Percentiles rank a stretch among this genome's conserved stretches.
Conservation (phyloP, 352 stramenopile species). For the Detonula confervacea region DNA sequence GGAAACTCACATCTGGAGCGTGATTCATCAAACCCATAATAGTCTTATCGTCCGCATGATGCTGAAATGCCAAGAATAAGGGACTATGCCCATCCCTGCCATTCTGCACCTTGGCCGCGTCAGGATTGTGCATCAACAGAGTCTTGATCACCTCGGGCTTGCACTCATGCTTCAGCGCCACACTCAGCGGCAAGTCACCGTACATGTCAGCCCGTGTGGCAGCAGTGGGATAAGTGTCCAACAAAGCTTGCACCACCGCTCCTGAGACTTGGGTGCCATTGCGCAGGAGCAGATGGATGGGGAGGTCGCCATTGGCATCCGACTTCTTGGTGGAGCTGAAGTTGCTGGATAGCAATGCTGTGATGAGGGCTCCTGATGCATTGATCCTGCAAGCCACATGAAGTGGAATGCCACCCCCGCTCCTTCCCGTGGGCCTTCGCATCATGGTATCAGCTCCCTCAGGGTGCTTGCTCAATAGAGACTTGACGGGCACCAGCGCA, state of each 20-base stretch:
- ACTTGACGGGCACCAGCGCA: slow-evolving; percentile 81
- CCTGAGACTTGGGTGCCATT: slow-evolving; percentile 80
- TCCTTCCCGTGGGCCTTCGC: slow-evolving; percentile 69
- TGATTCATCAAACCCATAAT: slow-evolving; percentile 85
- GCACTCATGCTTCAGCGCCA: slow-evolving; percentile 82
- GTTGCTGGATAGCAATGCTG: slow-evolving; percentile 78
- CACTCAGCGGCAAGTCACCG: slow-evolving; percentile 79
- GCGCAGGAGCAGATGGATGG: slow-evolving; percentile 79
- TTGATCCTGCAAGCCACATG: slow-evolving; percentile 82
- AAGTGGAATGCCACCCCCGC: slow-evolving; percentile 80
- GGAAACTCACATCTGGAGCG: slow-evolving; percentile 70
- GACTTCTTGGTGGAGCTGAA: slow-evolving; percentile 82
- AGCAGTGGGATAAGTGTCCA: slow-evolving; percentile 79
- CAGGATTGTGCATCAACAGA: slow-evolving; percentile 82
- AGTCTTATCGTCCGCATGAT: slow-evolving; percentile 83
- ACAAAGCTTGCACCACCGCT: slow-evolving; percentile 80
- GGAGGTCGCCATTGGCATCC: slow-evolving; percentile 85
- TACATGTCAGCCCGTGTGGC: slow-evolving; percentile 83
- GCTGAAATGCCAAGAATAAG: slow-evolving; percentile 80
- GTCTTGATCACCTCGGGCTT: slow-evolving; percentile 77
- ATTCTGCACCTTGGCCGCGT: slow-evolving; percentile 77
- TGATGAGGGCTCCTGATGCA: slow-evolving; percentile 81
- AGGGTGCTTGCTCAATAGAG: slow-evolving; percentile 75
- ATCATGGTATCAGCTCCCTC: slow-evolving; percentile 86
- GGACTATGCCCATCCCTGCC: slow-evolving; percentile 76